A percentile compares a stretch with the other conserved stretches of the same genome.
These are phyloP conservation scores for Cercospora citrullina DNA, from an alignment of 2,329 filamentous ascomycete genomes.

Conservation along the genomic window DNA sequence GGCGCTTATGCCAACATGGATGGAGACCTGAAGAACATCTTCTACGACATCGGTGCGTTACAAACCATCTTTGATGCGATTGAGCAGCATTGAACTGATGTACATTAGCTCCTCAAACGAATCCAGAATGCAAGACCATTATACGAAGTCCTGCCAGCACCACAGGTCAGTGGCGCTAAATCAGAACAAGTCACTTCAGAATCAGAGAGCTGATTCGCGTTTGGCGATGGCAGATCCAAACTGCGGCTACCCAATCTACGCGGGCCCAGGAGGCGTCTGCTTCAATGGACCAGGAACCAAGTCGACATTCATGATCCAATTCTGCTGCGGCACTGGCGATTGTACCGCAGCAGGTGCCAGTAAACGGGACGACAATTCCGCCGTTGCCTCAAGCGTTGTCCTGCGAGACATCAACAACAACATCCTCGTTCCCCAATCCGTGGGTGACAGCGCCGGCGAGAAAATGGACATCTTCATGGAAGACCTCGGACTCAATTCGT, in stretches of 20 bases:
- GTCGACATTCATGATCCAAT: constrained; percentile 2
- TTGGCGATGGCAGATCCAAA: neutral
- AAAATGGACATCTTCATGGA: constrained; percentile 9
- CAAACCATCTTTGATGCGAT: too few relatives aligned
- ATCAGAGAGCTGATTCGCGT: too few relatives aligned
- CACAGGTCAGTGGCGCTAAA: too few relatives aligned
- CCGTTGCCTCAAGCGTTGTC: neutral
- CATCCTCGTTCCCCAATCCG: neutral
- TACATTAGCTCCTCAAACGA: too few relatives aligned
- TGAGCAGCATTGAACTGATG: too few relatives aligned
- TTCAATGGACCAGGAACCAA: neutral
- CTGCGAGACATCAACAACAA: neutral
- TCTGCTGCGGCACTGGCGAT: constrained; percentile 9
- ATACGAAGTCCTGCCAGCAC: too few relatives aligned
- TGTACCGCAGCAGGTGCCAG: neutral
- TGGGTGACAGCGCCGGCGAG: neutral
- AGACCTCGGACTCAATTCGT: constrained; percentile 6
- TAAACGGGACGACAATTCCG: neutral
- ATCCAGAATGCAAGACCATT: too few relatives aligned
- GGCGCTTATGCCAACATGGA: neutral
- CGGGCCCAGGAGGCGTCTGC: neutral
- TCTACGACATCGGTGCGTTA: neutral
- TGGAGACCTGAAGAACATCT: neutral
- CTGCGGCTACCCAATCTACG: neutral
- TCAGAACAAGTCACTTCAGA: too few relatives aligned